Evolutionary conservation across 805 yeast genomes (phyloP).

Genomic region (Saturnispora serradocipensis): DNA sequence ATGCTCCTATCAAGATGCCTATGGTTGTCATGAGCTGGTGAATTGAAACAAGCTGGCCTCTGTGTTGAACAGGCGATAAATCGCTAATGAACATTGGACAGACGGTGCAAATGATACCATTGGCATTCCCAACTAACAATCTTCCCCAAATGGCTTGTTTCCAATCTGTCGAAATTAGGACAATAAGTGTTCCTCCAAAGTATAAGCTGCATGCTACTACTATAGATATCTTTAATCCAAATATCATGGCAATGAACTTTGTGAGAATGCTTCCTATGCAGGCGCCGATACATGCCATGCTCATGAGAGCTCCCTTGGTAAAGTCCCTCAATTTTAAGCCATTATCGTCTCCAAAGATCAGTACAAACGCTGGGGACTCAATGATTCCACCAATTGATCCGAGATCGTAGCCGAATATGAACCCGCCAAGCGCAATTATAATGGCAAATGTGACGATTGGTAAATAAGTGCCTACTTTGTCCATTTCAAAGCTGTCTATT

Average conservation of each 20-base stretch:
- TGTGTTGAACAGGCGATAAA: constrained; percentile 22
- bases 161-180: constrained; percentile 18
- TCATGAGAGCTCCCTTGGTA: constrained; percentile 25
- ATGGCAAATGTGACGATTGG: constrained; percentile 20
- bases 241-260: constrained; percentile 14
- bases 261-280: constrained; percentile 26
- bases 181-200: constrained; percentile 15
- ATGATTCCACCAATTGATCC: constrained; percentile 30
- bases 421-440: constrained; percentile 26
- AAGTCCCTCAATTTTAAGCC: constrained; percentile 13
- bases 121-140: constrained; percentile 24
- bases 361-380: constrained; percentile 22
- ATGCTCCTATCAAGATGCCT: constrained; percentile 27
- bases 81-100: constrained; percentile 32
- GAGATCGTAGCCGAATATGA: constrained; percentile 30
- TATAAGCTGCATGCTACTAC: constrained; percentile 19
- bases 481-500: not conserved
- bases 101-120: constrained; percentile 26
- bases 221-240: constrained; percentile 22
- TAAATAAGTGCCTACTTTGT: constrained; percentile 13
- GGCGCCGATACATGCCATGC: constrained; percentile 25
- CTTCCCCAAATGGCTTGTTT: constrained; percentile 22
- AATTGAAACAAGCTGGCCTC: constrained; percentile 27
- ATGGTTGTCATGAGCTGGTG: constrained; percentile 28
- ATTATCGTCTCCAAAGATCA: constrained; percentile 19